Percentiles rank a stretch among this genome's conserved stretches.
These are phyloP conservation scores for Conringia planisiliqua DNA, from an alignment of 345 rosid genomes.

Conservation along the genomic window DNA sequence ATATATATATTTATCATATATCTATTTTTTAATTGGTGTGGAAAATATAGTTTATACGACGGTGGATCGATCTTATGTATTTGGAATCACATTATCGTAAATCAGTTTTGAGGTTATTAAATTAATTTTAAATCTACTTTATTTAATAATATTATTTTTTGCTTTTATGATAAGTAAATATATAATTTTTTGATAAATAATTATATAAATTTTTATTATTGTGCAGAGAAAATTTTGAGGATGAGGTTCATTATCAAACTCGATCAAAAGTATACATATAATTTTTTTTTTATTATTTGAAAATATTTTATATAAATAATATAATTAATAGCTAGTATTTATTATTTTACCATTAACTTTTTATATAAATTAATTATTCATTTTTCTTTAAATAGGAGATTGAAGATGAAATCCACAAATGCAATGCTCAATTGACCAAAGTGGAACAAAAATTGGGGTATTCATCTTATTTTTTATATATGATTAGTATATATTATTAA, in stretches of 20 bases:
- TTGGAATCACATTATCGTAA: not conserved
- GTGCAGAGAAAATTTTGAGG: not conserved
- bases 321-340: no score
- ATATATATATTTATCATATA: not conserved
- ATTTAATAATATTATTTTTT: not conserved
- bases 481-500: not conserved
- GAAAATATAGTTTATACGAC: not conserved
- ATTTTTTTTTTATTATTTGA: not conserved
- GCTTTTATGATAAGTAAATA: not conserved
- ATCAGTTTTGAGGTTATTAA: not conserved
- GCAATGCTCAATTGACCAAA: not conserved
- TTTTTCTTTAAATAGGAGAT: constrained; percentile 6
- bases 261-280: constrained; percentile 16
- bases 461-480: not conserved
- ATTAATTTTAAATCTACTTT: not conserved
- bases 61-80: not conserved
- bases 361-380: not conserved
- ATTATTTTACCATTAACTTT: not conserved
- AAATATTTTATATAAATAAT: not conserved
- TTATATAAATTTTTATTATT: not conserved
- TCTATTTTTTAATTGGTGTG: not conserved
- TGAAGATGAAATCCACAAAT: not conserved
- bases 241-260: not conserved
- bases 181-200: not conserved
- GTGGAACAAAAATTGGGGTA: constrained; percentile 13